These are phyloP conservation scores for Pseudogymnoascus verrucosus DNA, from an alignment of 2,329 filamentous ascomycete genomes.

Conservation along the genomic window DNA sequence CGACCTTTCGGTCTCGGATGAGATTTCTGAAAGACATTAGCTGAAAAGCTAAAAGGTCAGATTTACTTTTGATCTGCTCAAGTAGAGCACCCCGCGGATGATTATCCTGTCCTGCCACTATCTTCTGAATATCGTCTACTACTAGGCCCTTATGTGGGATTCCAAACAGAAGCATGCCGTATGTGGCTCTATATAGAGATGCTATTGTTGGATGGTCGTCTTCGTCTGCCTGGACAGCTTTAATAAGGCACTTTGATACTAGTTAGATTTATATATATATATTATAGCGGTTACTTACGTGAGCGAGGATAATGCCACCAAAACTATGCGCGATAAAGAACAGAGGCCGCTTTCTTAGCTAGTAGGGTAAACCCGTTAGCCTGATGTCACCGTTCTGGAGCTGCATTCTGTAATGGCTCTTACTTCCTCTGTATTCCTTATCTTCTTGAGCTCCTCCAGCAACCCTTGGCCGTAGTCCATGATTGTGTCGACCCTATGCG, in stretches of 20 bases:
- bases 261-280: neutral
- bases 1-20: conserved; percentile 23
- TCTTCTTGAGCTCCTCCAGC: conserved; percentile 20
- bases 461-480: conserved; percentile 15
- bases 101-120: conserved; percentile 11
- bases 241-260: conserved; percentile 7
- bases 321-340: conserved; percentile 35
- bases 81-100: conserved; percentile 13
- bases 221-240: conserved; percentile 27
- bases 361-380: conserved; percentile 9
- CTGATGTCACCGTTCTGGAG: neutral
- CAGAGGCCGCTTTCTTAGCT: conserved; percentile 28
- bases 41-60: conserved; percentile 19
- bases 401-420: neutral
- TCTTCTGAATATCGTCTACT: conserved; percentile 21
- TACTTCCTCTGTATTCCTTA: conserved; percentile 21
- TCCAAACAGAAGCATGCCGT: conserved; percentile 31
- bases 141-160: conserved; percentile 29
- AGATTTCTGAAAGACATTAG: conserved; percentile 24
- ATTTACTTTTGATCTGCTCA: conserved; percentile 14
- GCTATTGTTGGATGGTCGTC: conserved; percentile 19
- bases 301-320: conserved; percentile 34
- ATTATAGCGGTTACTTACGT: conserved; percentile 21
- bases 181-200: conserved; percentile 28
- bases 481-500: conserved; percentile 17